Conservation (phyloP, 306 rosid genomes). For the Lithocarpus polystachyus region DNA sequence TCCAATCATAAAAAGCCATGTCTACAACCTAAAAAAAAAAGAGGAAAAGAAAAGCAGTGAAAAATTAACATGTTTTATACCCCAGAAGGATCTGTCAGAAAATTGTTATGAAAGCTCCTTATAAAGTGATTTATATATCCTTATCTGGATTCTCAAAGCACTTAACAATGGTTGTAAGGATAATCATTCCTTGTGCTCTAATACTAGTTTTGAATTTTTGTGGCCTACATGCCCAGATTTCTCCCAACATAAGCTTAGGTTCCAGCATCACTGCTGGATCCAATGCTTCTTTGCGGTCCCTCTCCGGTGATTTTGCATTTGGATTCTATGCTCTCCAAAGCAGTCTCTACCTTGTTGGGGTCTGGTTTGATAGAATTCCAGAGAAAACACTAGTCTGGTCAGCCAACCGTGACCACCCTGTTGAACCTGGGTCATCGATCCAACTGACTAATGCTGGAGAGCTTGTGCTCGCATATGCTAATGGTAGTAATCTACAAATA, state of each 20-base stretch:
- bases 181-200: slow-evolving; percentile 2
- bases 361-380: slow-evolving; percentile 31
- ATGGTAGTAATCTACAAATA: slow-evolving; percentile 3
- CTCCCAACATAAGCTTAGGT: slow-evolving; percentile 6
- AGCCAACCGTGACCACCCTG: background rate
- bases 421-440: slow-evolving; percentile 23
- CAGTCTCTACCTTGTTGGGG: slow-evolving; percentile 22
- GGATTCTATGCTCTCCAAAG: slow-evolving; percentile 21
- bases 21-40: too few species aligned
- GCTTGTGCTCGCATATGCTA: slow-evolving; percentile 13
- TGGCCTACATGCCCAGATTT: slow-evolving; percentile 16
- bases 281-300: slow-evolving; percentile 29
- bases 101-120: background rate
- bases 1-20: too few species aligned
- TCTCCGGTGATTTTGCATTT: slow-evolving; percentile 31
- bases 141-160: slow-evolving; percentile 16
- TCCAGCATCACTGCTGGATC: slow-evolving; percentile 37
- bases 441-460: slow-evolving; percentile 19
- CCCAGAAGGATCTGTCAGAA: too few species aligned
- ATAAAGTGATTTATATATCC: background rate
- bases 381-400: slow-evolving; percentile 36
- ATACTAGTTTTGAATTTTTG: background rate
- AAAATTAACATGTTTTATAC: too few species aligned
- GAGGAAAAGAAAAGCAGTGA: too few species aligned
- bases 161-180: slow-evolving; percentile 9